These are phyloP conservation scores for Polytolypa hystricis DNA, from an alignment of 2,329 filamentous ascomycete genomes.

Conservation along the genomic window DNA sequence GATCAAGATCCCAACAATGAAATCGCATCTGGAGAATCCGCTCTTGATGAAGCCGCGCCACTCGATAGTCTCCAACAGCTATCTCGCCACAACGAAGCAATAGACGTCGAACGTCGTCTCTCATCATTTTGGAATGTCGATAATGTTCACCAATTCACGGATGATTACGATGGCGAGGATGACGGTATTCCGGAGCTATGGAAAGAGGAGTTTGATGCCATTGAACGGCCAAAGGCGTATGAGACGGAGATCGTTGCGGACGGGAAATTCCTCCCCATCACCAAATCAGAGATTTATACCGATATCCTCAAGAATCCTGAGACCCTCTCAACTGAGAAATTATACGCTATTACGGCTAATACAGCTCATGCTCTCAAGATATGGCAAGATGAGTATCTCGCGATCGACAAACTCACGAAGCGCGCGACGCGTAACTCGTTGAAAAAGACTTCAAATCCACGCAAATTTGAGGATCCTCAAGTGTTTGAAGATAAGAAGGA, in stretches of 20 bases:
- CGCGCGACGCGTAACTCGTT: slow-evolving; percentile 36
- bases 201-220: slow-evolving; percentile 23
- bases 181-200: slow-evolving; percentile 22
- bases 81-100: neutral
- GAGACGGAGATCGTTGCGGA: slow-evolving; percentile 18
- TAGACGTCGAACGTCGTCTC: slow-evolving; percentile 21
- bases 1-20: slow-evolving; percentile 10
- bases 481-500: slow-evolving; percentile 51
- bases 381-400: slow-evolving; percentile 50
- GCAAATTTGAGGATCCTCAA: slow-evolving; percentile 39
- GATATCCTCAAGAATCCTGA: slow-evolving; percentile 27
- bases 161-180: slow-evolving; percentile 23
- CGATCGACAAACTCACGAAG: slow-evolving; percentile 40
- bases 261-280: slow-evolving; percentile 29
- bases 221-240: slow-evolving; percentile 25
- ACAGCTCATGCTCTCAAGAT: slow-evolving; percentile 40
- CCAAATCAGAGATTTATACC: slow-evolving; percentile 25
- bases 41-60: slow-evolving; percentile 6
- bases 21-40: slow-evolving; percentile 5
- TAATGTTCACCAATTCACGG: slow-evolving; percentile 23
- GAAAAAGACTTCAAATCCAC: slow-evolving; percentile 39
- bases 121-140: slow-evolving; percentile 28
- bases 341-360: slow-evolving; percentile 46
- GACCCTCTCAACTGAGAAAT: slow-evolving; percentile 38
- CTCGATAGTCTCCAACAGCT: neutral